Percentiles rank a stretch among this genome's conserved stretches.
phyloP scores from a whole-genome alignment of 495 filamentous ascomycete species.

The Hypomontagnella submonticulosa region DNA sequence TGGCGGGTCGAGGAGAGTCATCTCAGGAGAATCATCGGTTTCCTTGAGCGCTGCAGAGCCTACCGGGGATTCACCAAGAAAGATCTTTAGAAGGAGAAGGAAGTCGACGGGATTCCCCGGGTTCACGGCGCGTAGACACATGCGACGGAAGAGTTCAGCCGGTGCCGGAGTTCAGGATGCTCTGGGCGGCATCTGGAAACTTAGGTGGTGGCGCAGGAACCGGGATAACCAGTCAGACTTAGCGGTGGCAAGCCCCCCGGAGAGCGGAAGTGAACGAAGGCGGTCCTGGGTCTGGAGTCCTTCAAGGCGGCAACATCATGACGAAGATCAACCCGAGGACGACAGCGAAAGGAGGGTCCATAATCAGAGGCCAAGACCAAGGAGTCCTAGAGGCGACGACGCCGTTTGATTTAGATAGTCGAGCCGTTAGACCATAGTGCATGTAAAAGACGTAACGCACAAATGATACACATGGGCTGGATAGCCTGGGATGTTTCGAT shows the following conservation, averaged over 20 bases:
- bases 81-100: conserved; percentile 53
- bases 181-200: conserved; percentile 51
- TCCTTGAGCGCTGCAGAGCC: conserved; percentile 33
- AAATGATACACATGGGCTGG: conserved; percentile 36
- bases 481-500: conserved; percentile 26
- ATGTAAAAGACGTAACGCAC: conserved; percentile 14
- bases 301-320: conserved; percentile 13
- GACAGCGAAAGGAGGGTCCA: conserved; percentile 24
- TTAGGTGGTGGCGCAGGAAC: conserved; percentile 55
- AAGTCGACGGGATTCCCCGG: conserved; percentile 66
- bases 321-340: conserved; percentile 19
- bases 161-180: conserved; percentile 52
- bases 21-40: conserved; percentile 43
- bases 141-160: conserved; percentile 46
- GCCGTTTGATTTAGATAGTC: conserved; percentile 41
- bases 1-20: conserved; percentile 30
- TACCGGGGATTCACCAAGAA: conserved; percentile 41
- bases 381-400: conserved; percentile 39
- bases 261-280: conserved; percentile 24
- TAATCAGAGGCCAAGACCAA: conserved; percentile 14
- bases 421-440: conserved; percentile 15
- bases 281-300: conserved; percentile 31
- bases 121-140: conserved; percentile 57
- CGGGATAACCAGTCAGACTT: conserved; percentile 29
- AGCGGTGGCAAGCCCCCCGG: conserved; percentile 36